Evolutionary conservation across 75 land plant genomes (phyloP).

Genomic region (Picea glauca): DNA sequence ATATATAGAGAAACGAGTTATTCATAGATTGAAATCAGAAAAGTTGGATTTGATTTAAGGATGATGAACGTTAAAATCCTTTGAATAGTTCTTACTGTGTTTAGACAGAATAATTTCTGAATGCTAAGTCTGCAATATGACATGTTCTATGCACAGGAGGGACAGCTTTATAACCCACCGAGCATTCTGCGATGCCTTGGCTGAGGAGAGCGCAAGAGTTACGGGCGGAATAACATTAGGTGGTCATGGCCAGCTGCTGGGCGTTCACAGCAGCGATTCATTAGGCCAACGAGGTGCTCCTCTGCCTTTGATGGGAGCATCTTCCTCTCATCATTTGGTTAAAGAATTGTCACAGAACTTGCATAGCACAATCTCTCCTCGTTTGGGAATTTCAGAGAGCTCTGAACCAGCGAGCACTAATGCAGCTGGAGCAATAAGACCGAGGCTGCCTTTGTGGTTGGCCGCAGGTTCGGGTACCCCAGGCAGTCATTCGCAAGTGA

Average conservation of each 20-base stretch:
- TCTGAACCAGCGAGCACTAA: conserved; percentile 9
- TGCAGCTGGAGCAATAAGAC: conserved; percentile 6
- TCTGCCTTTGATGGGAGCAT: conserved; percentile 20
- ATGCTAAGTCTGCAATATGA: background rate
- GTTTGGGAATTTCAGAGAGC: conserved; percentile 16
- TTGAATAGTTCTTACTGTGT: too few species aligned
- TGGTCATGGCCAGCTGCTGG: background rate
- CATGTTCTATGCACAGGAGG: conserved; percentile 45
- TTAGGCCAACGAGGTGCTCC: conserved; percentile 20
- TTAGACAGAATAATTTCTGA: background rate
- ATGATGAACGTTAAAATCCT: too few species aligned
- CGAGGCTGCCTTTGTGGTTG: conserved; percentile 27
- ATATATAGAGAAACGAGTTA: too few species aligned
- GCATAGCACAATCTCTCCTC: conserved; percentile 14
- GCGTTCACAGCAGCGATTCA: background rate
- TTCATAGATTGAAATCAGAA: too few species aligned
- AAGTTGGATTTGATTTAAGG: too few species aligned
- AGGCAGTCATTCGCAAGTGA: conserved; percentile 1
- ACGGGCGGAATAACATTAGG: conserved; percentile 6
- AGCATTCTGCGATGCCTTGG: conserved; percentile 89
- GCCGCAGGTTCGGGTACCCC: conserved; percentile 23
- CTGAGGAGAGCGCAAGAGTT: conserved; percentile 79
- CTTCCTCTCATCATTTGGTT: conserved; percentile 15
- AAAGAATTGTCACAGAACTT: conserved; percentile 1
- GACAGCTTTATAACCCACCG: conserved; percentile 94